Evolutionary conservation across 2,329 filamentous ascomycete species (phyloP), one percentile per base, ranked within the genome.

Genomic region (Penicillium brevicompactum): DNA sequence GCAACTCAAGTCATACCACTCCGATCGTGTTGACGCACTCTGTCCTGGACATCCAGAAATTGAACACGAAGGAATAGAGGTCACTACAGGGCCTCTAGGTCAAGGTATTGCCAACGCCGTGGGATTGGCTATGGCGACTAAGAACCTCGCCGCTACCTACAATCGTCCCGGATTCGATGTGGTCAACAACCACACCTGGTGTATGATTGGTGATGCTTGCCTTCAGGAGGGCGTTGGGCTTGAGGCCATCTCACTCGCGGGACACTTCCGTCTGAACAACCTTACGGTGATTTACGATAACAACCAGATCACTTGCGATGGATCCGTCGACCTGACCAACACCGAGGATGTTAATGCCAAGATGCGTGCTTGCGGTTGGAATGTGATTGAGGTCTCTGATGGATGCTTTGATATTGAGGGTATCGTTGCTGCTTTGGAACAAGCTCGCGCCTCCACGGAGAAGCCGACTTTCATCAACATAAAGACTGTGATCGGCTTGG

Each of bases 81-180:
- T 86, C 4, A 85, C 83, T 1, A 86, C 84, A 0, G 83, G 83
- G 0, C 83, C 83, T 3, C 71, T 86, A 0, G 83, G 84, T 0
- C 83, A 86, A 61, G 84, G 83, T 11, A 74, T 86, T n/a, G 80
- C 83, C 18, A 86, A 86, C 58, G 81, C 83, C 0, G 82, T 86
- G 7, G 83, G 84, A 8, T 69, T 85, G 22, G 83, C 84, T 10
- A 82, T 84, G 63, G 83, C 83, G 0, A 76, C 78, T 3, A 85
- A 84, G 70, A 77, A 84, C 56, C 74, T 85, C 4, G 80, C 75
- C 0, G 80, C 82, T 0, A 79, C 71, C 0, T 86, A 80, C 68
- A 85, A 85, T 68, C 70, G 69, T 30, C 80, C 80, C 0, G 74
- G 70, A 5, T 79, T 76, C 51, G 74, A 79, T 0, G 64, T 85